Evolutionary conservation across 2,329 filamentous ascomycete genomes (phyloP).

Genomic region (Fusarium neocosmosporiellum): DNA sequence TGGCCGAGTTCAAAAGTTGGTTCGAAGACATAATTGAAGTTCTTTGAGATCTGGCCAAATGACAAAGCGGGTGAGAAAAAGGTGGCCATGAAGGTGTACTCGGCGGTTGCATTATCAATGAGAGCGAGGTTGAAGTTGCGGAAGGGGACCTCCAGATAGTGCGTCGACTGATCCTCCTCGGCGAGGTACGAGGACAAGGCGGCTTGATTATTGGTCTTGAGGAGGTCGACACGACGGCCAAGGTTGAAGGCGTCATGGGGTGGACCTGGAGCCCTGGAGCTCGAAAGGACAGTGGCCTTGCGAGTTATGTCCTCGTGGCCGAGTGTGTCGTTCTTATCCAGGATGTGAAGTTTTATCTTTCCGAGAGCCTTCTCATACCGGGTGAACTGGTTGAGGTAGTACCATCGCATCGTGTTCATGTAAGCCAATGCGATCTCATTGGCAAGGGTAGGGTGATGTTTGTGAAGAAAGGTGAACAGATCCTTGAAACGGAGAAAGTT

Average conservation of each 20-base stretch:
- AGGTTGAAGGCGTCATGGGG: slow-evolving; percentile 90
- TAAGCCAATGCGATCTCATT: slow-evolving; percentile 94
- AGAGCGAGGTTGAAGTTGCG: slow-evolving; percentile 94
- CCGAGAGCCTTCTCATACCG: slow-evolving; percentile 87
- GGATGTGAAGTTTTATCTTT: slow-evolving; percentile 83
- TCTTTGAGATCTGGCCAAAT: slow-evolving; percentile 81
- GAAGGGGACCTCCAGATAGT: slow-evolving; percentile 92
- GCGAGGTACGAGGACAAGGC: slow-evolving; percentile 90
- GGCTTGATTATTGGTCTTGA: slow-evolving; percentile 77
- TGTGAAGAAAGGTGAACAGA: slow-evolving; percentile 85
- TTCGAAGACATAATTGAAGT: slow-evolving; percentile 89
- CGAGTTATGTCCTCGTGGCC: slow-evolving; percentile 80
- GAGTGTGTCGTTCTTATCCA: slow-evolving; percentile 87
- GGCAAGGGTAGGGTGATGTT: slow-evolving; percentile 83
- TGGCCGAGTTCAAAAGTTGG: slow-evolving; percentile 89
- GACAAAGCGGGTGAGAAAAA: slow-evolving; percentile 87
- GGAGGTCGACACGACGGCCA: slow-evolving; percentile 84
- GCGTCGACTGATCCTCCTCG: slow-evolving; percentile 86
- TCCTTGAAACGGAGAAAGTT: slow-evolving; percentile 91
- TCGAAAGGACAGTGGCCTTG: slow-evolving; percentile 69
- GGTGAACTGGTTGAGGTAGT: slow-evolving; percentile 91
- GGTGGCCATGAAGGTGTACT: slow-evolving; percentile 91
- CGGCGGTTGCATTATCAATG: slow-evolving; percentile 91
- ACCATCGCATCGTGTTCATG: slow-evolving; percentile 99
- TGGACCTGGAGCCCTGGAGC: slow-evolving; percentile 58